Conservation (phyloP, 768 basidiomycete species). For the Rhodosporidiobolus odoratus region DNA sequence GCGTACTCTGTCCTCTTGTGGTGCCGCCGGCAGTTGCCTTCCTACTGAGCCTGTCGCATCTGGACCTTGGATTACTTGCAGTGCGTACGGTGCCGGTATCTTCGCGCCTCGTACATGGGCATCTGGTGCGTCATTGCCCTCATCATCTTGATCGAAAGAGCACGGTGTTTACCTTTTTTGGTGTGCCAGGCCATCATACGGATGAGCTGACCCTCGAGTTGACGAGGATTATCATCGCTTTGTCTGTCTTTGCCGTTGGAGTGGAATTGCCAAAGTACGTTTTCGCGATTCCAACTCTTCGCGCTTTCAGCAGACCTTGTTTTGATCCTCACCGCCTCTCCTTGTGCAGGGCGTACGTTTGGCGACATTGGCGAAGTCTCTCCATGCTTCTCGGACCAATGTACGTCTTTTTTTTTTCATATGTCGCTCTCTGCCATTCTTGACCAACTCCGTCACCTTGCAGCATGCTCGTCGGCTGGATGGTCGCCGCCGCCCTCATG, state of each 20-base stretch:
- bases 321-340: neutral
- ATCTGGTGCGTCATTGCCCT: neutral
- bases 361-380: conserved; percentile 83
- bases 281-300: neutral
- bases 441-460: neutral
- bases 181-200: conserved; percentile 43
- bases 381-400: conserved; percentile 64
- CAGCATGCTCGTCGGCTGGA: conserved; percentile 75
- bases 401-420: conserved; percentile 34
- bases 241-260: conserved; percentile 95
- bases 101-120: conserved; percentile 42
- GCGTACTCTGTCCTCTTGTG: too few relatives aligned
- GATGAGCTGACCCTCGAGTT: conserved; percentile 86
- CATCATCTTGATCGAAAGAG: neutral
- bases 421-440: neutral
- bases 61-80: conserved; percentile 3
- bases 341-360: conserved; percentile 71
- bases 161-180: neutral
- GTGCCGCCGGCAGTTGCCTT: too few relatives aligned
- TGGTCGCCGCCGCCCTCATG: conserved; percentile 78
- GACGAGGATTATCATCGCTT: conserved; percentile 85
- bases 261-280: conserved; percentile 75
- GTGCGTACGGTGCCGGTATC: conserved; percentile 41
- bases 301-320: too few relatives aligned
- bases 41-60: neutral